Conservation (phyloP, 2,329 filamentous ascomycete genomes). For the Xylariaceae sp. region DNA sequence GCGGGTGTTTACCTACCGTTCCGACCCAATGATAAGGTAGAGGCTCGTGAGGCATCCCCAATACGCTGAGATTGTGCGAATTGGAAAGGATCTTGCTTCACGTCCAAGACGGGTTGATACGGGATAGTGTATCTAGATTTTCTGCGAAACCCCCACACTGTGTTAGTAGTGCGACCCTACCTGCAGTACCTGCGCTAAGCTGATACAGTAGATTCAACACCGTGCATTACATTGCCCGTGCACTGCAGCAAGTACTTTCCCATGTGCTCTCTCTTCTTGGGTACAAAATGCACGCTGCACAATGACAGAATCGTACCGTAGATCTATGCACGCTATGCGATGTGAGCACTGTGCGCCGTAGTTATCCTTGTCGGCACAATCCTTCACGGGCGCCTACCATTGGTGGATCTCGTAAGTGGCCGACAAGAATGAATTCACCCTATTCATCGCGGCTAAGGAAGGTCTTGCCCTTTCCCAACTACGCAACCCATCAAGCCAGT, state of each 20-base stretch:
- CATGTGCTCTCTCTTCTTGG: too few species aligned
- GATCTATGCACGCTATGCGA: background rate
- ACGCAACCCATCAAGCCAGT: background rate
- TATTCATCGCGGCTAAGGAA: constrained; percentile 1
- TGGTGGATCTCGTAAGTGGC: background rate
- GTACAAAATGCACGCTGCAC: background rate
- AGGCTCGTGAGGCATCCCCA: too few species aligned
- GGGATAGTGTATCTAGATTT: background rate
- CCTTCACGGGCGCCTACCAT: background rate
- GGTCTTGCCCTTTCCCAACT: background rate
- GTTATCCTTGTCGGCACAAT: background rate
- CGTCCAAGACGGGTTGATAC: too few species aligned
- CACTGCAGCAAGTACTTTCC: background rate
- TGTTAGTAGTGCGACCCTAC: background rate
- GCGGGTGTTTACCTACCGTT: too few species aligned
- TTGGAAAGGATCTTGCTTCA: too few species aligned
- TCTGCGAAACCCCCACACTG: background rate
- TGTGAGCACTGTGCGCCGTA: background rate
- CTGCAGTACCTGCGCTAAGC: background rate
- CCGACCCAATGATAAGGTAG: too few species aligned
- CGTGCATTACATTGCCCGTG: background rate
- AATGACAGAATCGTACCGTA: background rate
- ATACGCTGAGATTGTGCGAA: too few species aligned
- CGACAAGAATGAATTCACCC: background rate
- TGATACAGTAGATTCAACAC: background rate